Evolutionary conservation across 768 basidiomycete species (phyloP), one percentile per base, ranked within the genome.

Genomic region (Mycena pura): DNA sequence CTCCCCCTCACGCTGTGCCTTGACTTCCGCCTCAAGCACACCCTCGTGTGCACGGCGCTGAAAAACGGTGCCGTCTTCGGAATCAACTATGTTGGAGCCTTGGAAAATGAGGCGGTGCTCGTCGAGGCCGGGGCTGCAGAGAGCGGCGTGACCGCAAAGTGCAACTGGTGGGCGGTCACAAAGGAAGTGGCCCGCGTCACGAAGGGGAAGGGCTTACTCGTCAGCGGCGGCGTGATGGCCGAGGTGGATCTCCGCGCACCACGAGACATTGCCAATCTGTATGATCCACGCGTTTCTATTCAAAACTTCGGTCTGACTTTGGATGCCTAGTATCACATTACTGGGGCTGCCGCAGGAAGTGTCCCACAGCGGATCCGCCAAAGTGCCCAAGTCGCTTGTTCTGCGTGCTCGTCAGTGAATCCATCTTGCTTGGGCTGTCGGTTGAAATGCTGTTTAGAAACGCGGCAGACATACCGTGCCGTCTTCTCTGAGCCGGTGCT

Each of bases 21-120:
- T 1, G 87, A 91, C 1, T 95, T 90, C 70, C 83, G 90, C 65
- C 80, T 95, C 69, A 93, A 91, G 69, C 92, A 93, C 69, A 94
- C 93, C 0, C 79, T 93, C 45, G 83, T 95, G 29, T 86, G 91
- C 41, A 89, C 90, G 0, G 92, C 94, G 1, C 79, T 92, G 24
- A 89, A 88, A 65, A 92, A 92, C 62, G 93, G 93, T 9, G 89
- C 88, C 0, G 88, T 88, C 0, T 94, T 96, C 68, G 93, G 95
- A 73, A 84, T 95, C 44, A 82, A 81, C 63, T 95, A 94, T 62
- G 86, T 85, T 0, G 90, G 90, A 14, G 89, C 91, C 0, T 73
- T 95, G 0, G 86, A 87, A 46, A 79, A 81, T 19, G 86, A 87
- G 44, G 58, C 79, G 0, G 65, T 77, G 19, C 72, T 85, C 11